Percentiles rank a stretch among this genome's conserved stretches.
These are phyloP conservation scores for Stagonosporopsis rhizophila DNA, from an alignment of 2,329 filamentous ascomycete species.

Conservation along the genomic window DNA sequence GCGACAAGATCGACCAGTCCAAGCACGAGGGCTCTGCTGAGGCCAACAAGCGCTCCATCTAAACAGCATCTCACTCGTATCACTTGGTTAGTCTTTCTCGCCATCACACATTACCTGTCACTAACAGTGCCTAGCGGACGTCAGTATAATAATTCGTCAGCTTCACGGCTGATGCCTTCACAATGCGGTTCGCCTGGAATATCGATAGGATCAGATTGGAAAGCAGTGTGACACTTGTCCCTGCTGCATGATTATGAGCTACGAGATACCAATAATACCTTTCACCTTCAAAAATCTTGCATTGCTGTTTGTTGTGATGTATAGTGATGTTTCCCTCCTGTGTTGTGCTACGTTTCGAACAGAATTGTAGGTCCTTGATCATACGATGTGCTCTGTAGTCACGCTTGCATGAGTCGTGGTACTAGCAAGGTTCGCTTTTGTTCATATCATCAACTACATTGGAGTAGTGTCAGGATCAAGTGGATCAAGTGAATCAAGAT, in stretches of 20 bases:
- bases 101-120: not conserved
- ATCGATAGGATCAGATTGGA: conserved; percentile 16
- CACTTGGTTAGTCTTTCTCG: conserved; percentile 5
- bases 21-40: conserved; percentile 59
- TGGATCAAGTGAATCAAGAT: not conserved
- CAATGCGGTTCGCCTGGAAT: conserved; percentile 16
- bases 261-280: conserved; percentile 38
- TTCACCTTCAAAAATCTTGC: conserved; percentile 16
- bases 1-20: conserved; percentile 62
- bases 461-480: not conserved
- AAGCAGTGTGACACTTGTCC: conserved; percentile 18
- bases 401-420: too few relatives aligned
- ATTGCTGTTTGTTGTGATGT: not conserved
- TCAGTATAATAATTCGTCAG: conserved; percentile 12
- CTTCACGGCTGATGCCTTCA: conserved; percentile 4
- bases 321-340: too few relatives aligned
- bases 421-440: too few relatives aligned
- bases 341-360: too few relatives aligned
- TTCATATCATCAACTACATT: not conserved
- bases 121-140: conserved; percentile 1
- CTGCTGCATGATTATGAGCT: conserved; percentile 28
- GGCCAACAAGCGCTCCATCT: conserved; percentile 56
- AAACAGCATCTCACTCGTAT: conserved; percentile 22
- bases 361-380: too few relatives aligned
- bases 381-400: too few relatives aligned